Base-by-base conservation (phyloP, 2,329 filamentous ascomycete species). In the Xylaria arbuscula region DNA sequence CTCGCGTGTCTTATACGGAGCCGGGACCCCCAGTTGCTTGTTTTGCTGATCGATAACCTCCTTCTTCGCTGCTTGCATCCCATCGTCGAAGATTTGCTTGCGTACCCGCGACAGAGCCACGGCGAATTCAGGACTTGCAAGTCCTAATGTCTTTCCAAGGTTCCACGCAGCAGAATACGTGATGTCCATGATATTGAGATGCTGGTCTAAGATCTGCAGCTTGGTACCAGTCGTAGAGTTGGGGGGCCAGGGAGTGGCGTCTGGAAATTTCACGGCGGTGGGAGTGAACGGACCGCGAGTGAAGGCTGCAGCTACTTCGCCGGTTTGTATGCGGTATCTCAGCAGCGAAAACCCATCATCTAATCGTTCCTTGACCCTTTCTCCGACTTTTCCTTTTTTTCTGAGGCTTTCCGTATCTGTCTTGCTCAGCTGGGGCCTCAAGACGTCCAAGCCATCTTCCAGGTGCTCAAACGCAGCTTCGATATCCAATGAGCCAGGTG, bases 151-250 rank as follows among this genome's bases (percentile, higher is more conserved):
- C 24, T 77, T 78, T 0, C 83, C 83, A 0, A 84, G 63, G 34
- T 82, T 72, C 83, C 83, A 85, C 0, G 83, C 83, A 0, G 75
- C 62, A 0, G 78, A 79, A 71, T 85, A 85, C 0, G 80, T 80
- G 0, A 84, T 59, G 66, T 85, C 83, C 78, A 84, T 82, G 5
- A 85, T 70, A 0, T 80, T 80, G 0, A 79, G 4, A 1, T 78
- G 45, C 8, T 70, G 62, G 53, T 85, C 83, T 0, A 84, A 62
- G 19, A 85, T 79, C 64, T 82, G 78, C n/a, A 82, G 71, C 36
- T 83, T 78, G 0, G 67, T 57, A 0, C 79, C 78, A 0, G 48
- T 76, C 82, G 62, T 66, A 42, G 72, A 15, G 22, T 64, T 53
- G 1, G 48, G 48, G 3, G 45, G 45, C 17, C 19, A 62, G 0